Conservation (phyloP, 2,329 filamentous ascomycete species). For the Cyphellophora europaea region DNA sequence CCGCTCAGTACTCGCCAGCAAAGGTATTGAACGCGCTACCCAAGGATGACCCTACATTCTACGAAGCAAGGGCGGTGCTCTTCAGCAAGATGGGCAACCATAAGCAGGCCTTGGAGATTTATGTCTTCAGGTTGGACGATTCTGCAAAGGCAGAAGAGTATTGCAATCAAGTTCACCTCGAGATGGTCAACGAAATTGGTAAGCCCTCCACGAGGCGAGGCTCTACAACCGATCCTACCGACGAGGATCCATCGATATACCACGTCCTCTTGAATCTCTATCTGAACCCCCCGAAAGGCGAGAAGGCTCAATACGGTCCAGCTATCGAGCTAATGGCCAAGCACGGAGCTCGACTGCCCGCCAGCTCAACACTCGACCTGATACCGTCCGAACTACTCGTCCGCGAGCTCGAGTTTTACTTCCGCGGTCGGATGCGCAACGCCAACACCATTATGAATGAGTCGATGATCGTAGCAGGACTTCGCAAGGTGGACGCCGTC, state of each 20-base stretch:
- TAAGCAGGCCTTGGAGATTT: conserved; percentile 92
- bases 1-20: conserved; percentile 69
- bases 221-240: conserved; percentile 39
- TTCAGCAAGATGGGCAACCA: conserved; percentile 93
- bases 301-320: conserved; percentile 64
- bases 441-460: conserved; percentile 77
- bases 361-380: conserved; percentile 72
- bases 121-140: conserved; percentile 87
- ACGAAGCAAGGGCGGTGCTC: conserved; percentile 80
- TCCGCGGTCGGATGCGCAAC: conserved; percentile 77
- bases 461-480: conserved; percentile 63
- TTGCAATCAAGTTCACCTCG: conserved; percentile 76
- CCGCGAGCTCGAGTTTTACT: conserved; percentile 75
- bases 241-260: conserved; percentile 69
- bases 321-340: conserved; percentile 82
- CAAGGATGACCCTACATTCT: conserved; percentile 73
- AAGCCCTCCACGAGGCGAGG: conserved; percentile 26
- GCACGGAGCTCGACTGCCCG: conserved; percentile 84
- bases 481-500: conserved; percentile 73
- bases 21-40: conserved; percentile 71
- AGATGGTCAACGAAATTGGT: conserved; percentile 27
- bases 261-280: conserved; percentile 85
- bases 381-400: conserved; percentile 76
- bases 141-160: conserved; percentile 89
- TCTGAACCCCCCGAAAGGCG: conserved; percentile 65